Evolutionary conservation across 2,329 filamentous ascomycete genomes (phyloP).

Genomic region (Leptographium radiaticola): DNA sequence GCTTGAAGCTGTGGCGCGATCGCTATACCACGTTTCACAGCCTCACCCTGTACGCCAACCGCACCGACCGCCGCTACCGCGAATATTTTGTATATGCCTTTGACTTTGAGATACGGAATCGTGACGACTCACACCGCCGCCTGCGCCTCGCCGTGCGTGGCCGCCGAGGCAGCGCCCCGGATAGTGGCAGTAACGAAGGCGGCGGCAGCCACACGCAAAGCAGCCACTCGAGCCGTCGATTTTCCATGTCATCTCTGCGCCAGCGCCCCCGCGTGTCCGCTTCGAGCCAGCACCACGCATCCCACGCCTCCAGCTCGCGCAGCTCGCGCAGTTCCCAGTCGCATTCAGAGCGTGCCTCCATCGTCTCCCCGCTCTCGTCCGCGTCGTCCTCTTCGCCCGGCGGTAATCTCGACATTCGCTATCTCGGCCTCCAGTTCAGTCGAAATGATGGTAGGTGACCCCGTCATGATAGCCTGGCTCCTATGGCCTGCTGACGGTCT

Average conservation of each 20-base stretch:
- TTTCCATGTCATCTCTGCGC: conserved; percentile 30
- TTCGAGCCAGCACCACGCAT: conserved; percentile 10
- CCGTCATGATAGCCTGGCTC: not conserved
- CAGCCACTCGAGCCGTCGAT: conserved; percentile 18
- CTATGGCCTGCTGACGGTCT: not conserved
- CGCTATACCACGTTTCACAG: conserved; percentile 33
- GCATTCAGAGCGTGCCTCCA: conserved; percentile 7
- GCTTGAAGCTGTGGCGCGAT: conserved; percentile 39
- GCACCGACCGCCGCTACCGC: conserved; percentile 31
- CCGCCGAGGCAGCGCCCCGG: conserved; percentile 27
- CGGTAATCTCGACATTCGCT: conserved; percentile 27
- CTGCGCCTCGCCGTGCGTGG: conserved; percentile 28
- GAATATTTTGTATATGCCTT: conserved; percentile 36
- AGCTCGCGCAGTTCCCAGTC: conserved; percentile 6
- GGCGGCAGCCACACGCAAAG: not conserved
- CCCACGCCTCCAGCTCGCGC: conserved; percentile 3
- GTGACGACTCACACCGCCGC: conserved; percentile 32
- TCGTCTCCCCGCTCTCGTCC: conserved; percentile 2
- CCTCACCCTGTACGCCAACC: conserved; percentile 29
- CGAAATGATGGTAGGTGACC: conserved; percentile 27
- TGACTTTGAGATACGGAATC: conserved; percentile 30
- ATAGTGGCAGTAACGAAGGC: conserved; percentile 10
- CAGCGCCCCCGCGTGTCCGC: conserved; percentile 18
- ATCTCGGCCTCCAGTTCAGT: conserved; percentile 37
- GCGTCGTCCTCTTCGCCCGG: conserved; percentile 11